Evolutionary conservation across 495 filamentous ascomycete genomes (phyloP).

Genomic region (Penicillium verhagenii): DNA sequence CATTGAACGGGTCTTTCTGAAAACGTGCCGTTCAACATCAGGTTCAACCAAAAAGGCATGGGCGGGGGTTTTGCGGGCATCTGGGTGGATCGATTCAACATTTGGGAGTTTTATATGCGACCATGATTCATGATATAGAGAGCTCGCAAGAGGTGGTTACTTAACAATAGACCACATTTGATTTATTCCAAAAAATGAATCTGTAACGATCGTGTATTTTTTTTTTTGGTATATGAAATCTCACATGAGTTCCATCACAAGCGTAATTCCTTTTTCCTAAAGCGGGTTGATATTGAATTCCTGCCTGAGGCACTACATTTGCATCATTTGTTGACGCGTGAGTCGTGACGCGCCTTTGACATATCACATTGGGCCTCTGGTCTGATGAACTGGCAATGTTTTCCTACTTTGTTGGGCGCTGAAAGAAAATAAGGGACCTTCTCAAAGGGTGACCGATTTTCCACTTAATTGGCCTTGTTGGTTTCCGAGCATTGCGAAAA

Average conservation of each 20-base stretch:
- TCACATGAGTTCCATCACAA: too few relatives aligned
- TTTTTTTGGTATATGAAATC: too few relatives aligned
- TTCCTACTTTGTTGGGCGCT: neutral
- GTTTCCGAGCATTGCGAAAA: neutral
- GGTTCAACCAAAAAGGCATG: slow-evolving; percentile 33
- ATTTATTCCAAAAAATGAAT: too few relatives aligned
- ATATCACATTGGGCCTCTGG: neutral
- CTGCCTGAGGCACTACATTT: neutral
- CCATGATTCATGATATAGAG: slow-evolving; percentile 25
- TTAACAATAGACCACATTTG: neutral
- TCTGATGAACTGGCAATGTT: neutral
- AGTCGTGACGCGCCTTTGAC: neutral
- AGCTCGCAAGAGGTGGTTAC: slow-evolving; percentile 1
- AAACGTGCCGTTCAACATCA: slow-evolving; percentile 33
- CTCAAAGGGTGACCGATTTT: neutral
- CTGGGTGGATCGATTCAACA: slow-evolving; percentile 34
- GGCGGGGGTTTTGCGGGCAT: slow-evolving; percentile 22
- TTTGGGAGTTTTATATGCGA: slow-evolving; percentile 28
- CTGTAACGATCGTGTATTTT: neutral
- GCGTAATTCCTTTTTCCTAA: neutral
- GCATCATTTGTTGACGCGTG: slow-evolving; percentile 5
- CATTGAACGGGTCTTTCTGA: slow-evolving; percentile 13
- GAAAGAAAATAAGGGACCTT: neutral
- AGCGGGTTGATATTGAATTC: neutral
- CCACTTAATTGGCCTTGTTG: neutral